These are phyloP conservation scores for Croton laevigatus DNA, from an alignment of 441 rosid species.

Conservation along the genomic window DNA sequence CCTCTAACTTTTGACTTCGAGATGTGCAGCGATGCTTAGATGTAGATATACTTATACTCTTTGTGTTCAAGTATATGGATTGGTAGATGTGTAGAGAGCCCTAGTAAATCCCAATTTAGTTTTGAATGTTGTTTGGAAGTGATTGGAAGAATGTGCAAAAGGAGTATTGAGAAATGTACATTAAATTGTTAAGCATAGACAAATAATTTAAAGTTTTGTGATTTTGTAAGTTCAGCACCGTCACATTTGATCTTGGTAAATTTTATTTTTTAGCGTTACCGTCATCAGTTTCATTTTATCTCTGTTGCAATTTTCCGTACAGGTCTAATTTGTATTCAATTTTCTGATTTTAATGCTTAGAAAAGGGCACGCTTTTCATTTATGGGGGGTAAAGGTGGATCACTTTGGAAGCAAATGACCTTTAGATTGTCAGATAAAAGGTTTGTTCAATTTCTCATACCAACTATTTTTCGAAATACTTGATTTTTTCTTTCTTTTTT, in stretches of 20 bases:
- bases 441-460: constrained; percentile 37
- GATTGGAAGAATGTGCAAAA: background rate
- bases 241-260: background rate
- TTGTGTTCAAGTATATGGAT: background rate
- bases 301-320: constrained; percentile 1
- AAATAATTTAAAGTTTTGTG: background rate
- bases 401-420: constrained; percentile 92
- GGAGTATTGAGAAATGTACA: background rate
- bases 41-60: background rate
- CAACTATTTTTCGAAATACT: background rate
- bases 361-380: constrained; percentile 88
- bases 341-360: constrained; percentile 35
- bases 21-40: background rate
- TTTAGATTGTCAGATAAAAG: constrained; percentile 72
- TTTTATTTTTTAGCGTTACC: background rate
- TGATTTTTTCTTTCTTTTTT: background rate
- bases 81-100: background rate
- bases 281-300: background rate
- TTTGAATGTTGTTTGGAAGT: background rate
- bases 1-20: background rate
- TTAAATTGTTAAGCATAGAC: background rate
- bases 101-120: background rate
- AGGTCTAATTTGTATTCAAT: constrained; percentile 7
- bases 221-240: background rate
- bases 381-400: constrained; percentile 96